phyloP scores from a whole-genome alignment of 2,329 filamentous ascomycete species.

The Neurospora crassa region DNA sequence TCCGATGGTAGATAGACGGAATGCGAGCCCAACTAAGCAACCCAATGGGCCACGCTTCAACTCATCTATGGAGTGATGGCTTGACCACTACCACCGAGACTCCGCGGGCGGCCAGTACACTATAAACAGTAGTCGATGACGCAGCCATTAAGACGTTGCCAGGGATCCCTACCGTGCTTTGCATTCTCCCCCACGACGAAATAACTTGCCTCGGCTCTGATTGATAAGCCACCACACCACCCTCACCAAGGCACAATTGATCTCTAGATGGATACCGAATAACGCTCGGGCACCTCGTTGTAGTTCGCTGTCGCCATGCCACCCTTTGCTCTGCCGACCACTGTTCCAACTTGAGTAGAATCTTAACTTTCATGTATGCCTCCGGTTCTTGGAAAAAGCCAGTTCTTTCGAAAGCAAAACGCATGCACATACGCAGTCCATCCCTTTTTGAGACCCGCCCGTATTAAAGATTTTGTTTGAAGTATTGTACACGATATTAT shows the following conservation, averaged over 20 bases:
- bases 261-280: not conserved
- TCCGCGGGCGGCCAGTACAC: not conserved
- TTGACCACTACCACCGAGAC: not conserved
- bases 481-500: not conserved
- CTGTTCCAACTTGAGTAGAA: not conserved
- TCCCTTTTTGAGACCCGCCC: not conserved
- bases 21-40: not conserved
- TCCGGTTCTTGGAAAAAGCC: not conserved
- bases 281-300: not conserved
- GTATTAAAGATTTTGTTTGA: not conserved
- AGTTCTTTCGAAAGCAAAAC: not conserved
- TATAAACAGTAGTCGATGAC: not conserved
- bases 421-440: not conserved
- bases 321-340: not conserved
- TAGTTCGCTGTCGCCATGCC: not conserved
- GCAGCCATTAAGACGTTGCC: not conserved
- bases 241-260: not conserved
- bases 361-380: not conserved
- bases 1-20: not conserved
- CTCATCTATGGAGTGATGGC: not conserved
- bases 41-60: not conserved
- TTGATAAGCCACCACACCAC: not conserved
- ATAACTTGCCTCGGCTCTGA: not conserved
- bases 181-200: not conserved
- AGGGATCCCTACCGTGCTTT: not conserved